These are phyloP conservation scores for Ustilago nuda DNA, from an alignment of 1,284 basidiomycete species.

Conservation along the genomic window DNA sequence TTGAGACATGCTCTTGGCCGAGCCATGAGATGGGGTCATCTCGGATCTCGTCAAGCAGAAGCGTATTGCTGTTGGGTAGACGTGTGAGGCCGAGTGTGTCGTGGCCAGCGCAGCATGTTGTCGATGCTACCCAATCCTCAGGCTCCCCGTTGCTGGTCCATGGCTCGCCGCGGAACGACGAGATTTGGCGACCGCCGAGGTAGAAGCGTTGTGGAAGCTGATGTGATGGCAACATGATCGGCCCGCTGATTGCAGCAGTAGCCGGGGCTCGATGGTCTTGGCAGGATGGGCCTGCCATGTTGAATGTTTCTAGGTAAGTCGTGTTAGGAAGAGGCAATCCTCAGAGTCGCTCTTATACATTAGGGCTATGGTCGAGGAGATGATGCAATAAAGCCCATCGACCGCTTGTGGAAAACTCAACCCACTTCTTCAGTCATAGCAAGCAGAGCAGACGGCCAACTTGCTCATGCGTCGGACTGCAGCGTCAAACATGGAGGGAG, in stretches of 20 bases:
- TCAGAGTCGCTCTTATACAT: no score
- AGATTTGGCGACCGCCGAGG: constrained; percentile 34
- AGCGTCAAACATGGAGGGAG: not conserved
- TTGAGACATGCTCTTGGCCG: constrained; percentile 19
- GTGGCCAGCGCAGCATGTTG: constrained; percentile 39
- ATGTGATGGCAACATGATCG: constrained; percentile 31
- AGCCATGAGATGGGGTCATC: constrained; percentile 25
- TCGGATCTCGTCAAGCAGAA: constrained; percentile 32
- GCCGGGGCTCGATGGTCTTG: not conserved
- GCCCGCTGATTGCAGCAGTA: constrained; percentile 10
- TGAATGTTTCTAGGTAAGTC: not conserved
- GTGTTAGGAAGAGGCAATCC: not conserved
- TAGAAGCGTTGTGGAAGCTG: constrained; percentile 45
- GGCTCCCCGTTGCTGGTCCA: constrained; percentile 24
- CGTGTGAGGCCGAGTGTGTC: constrained; percentile 38
- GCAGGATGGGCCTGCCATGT: constrained; percentile 19
- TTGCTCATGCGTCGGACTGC: not conserved
- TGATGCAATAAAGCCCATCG: not conserved
- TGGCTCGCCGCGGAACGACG: constrained; percentile 28
- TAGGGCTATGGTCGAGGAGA: not conserved
- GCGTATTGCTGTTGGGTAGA: constrained; percentile 18
- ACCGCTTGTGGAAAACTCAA: not conserved
- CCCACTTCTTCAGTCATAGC: not conserved
- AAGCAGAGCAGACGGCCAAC: not conserved
- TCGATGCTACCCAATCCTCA: constrained; percentile 43